Conservation (phyloP, 225 moss, liverwort and hornwort species). For the Antitrichia curtipendula region DNA sequence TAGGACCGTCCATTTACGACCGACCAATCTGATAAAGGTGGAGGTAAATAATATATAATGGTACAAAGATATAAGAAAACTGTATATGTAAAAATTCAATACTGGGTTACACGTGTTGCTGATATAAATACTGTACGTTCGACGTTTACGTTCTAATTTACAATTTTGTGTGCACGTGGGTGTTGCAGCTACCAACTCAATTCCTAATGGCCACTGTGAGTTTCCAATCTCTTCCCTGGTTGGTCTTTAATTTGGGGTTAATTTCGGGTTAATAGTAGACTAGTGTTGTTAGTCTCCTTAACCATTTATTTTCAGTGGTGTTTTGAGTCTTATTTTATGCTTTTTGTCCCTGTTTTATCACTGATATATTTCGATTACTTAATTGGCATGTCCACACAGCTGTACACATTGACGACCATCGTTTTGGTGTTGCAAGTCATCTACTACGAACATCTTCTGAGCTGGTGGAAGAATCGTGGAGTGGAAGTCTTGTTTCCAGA, state of each 20-base stretch:
- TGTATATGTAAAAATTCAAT: no score
- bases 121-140: neutral
- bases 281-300: neutral
- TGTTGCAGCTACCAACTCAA: conserved; percentile 76
- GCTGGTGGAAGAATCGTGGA: neutral
- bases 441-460: conserved; percentile 33
- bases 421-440: conserved; percentile 66
- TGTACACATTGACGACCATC: conserved; percentile 81
- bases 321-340: no score
- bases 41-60: no score
- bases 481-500: conserved; percentile 17
- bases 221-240: neutral
- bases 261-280: no score
- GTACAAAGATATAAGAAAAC: neutral
- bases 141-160: neutral
- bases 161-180: neutral
- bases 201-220: conserved; percentile 81
- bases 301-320: no score
- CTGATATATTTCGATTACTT: neutral
- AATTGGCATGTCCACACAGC: conserved; percentile 1
- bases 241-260: no score
- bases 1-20: neutral
- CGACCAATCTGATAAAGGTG: neutral
- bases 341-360: neutral
- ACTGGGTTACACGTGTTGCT: neutral